phyloP scores from a whole-genome alignment of 441 rosid species.

The Croton setiger region DNA sequence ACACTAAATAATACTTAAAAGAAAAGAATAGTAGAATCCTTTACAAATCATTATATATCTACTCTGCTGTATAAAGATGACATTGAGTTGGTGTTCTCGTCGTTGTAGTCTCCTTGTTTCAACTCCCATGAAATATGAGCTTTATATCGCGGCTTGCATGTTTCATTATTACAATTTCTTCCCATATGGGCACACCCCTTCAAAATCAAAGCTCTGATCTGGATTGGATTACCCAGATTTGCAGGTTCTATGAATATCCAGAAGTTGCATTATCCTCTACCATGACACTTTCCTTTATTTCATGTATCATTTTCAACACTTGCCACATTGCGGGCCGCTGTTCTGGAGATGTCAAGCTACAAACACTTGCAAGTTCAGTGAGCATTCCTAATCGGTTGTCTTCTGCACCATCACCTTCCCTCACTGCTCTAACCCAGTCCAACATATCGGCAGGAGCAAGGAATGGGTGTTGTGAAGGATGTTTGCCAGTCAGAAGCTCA shows the following conservation, averaged over 20 bases:
- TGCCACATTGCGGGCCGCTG: slow-evolving; percentile 97
- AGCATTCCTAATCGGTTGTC: slow-evolving; percentile 66
- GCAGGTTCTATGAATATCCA: slow-evolving; percentile 23
- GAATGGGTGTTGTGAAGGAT: slow-evolving; percentile 65
- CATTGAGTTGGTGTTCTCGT: background rate
- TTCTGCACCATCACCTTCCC: slow-evolving; percentile 54
- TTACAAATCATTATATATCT: background rate
- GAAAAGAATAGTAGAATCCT: background rate
- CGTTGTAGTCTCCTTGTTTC: too few relatives aligned
- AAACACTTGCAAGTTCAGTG: slow-evolving; percentile 61
- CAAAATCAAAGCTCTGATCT: background rate
- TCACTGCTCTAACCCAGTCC: slow-evolving; percentile 56
- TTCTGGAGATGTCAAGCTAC: slow-evolving; percentile 64
- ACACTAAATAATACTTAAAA: background rate
- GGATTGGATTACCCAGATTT: background rate
- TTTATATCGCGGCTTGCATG: background rate
- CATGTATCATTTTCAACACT: slow-evolving; percentile 82
- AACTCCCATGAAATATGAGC: background rate
- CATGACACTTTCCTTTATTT: slow-evolving; percentile 64
- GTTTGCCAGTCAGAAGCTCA: slow-evolving; percentile 78
- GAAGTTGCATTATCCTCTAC: slow-evolving; percentile 42
- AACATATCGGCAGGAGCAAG: slow-evolving; percentile 44
- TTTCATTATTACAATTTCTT: background rate
- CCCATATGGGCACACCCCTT: background rate
- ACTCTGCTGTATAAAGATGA: background rate